Conservation (phyloP, 2,329 filamentous ascomycete genomes). For the Atkinsonella hypoxylon region DNA sequence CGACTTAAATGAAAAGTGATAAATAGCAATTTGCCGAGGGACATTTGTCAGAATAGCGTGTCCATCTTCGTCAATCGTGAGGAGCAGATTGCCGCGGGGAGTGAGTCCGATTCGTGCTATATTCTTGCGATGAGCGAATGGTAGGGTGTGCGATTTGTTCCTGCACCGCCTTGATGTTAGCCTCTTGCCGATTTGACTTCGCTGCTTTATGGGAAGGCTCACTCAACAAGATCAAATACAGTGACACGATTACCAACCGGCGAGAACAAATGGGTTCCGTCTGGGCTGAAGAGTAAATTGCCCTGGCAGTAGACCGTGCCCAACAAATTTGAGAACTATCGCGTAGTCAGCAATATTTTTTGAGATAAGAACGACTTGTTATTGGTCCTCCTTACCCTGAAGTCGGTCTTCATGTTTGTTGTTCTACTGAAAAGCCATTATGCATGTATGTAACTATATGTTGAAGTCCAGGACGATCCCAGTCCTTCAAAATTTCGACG, state of each 20-base stretch:
- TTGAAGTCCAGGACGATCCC: slow-evolving; percentile 7
- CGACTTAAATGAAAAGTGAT: slow-evolving; percentile 92
- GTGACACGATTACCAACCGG: slow-evolving; percentile 94
- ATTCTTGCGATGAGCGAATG: slow-evolving; percentile 88
- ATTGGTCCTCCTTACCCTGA: slow-evolving; percentile 53
- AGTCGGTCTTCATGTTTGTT: slow-evolving; percentile 91
- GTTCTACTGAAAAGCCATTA: slow-evolving; percentile 17
- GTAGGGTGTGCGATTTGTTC: slow-evolving; percentile 78
- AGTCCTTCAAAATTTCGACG: slow-evolving; percentile 19
- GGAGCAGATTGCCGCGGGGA: slow-evolving; percentile 79
- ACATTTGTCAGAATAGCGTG: slow-evolving; percentile 89
- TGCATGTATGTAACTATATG: slow-evolving; percentile 11
- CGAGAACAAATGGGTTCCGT: slow-evolving; percentile 90
- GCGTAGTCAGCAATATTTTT: neutral
- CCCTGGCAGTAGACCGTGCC: slow-evolving; percentile 98
- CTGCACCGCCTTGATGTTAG: slow-evolving; percentile 27
- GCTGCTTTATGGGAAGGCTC: slow-evolving; percentile 19
- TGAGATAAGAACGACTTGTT: neutral
- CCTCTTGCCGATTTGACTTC: neutral
- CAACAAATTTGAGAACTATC: slow-evolving; percentile 90
- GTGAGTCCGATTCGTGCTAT: slow-evolving; percentile 80
- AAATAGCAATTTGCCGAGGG: slow-evolving; percentile 70
- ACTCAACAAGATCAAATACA: slow-evolving; percentile 95
- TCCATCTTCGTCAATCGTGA: slow-evolving; percentile 90
- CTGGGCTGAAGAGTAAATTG: slow-evolving; percentile 90